Conservation (phyloP, 495 filamentous ascomycete genomes). For the Penicillium herquei region DNA sequence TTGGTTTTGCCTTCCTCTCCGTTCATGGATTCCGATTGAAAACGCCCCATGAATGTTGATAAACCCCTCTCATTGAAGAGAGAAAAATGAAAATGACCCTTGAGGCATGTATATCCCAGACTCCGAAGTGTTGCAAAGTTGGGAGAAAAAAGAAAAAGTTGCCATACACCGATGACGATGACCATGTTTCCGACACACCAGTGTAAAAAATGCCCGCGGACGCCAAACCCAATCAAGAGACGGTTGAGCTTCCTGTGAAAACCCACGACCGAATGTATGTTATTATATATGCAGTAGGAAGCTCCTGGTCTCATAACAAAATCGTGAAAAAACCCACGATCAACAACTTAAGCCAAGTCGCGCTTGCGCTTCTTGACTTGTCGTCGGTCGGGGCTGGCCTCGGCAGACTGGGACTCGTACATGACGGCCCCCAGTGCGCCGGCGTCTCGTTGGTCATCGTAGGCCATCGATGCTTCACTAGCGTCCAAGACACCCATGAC, state of each 20-base stretch:
- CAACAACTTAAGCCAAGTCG: constrained; percentile 36
- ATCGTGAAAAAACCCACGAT: constrained; percentile 16
- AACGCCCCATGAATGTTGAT: not conserved
- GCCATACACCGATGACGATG: constrained; percentile 28
- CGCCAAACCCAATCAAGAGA: constrained; percentile 42
- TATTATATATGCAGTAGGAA: constrained; percentile 36
- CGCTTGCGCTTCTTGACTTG: constrained; percentile 78
- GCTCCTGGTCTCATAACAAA: constrained; percentile 47
- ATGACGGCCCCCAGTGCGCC: constrained; percentile 66
- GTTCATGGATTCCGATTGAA: constrained; percentile 5
- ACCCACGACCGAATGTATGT: constrained; percentile 23
- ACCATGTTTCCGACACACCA: constrained; percentile 27
- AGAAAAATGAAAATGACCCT: constrained; percentile 5
- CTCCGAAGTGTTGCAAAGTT: constrained; percentile 1
- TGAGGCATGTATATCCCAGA: constrained; percentile 4
- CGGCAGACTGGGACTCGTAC: constrained; percentile 69
- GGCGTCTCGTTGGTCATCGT: constrained; percentile 57
- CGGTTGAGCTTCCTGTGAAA: constrained; percentile 15
- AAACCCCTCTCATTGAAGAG: not conserved
- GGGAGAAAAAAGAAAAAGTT: constrained; percentile 10
- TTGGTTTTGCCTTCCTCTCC: constrained; percentile 5
- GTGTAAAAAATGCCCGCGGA: constrained; percentile 37
- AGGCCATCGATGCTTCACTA: constrained; percentile 48
- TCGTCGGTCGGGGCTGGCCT: constrained; percentile 45
- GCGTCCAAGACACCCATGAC: constrained; percentile 82